phyloP scores from a whole-genome alignment of 768 basidiomycete genomes.

The Lentinula lateritia region DNA sequence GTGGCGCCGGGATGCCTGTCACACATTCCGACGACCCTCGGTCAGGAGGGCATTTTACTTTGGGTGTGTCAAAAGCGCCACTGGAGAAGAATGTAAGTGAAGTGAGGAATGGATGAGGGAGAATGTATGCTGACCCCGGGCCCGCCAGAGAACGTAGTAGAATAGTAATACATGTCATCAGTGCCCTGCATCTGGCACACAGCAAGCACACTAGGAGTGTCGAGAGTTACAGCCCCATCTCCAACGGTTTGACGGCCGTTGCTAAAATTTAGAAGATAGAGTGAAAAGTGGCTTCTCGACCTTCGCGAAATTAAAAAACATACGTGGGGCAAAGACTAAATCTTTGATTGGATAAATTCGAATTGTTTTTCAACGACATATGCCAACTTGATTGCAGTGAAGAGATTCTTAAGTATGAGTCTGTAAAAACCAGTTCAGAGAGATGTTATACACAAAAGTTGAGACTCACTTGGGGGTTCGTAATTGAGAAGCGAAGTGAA shows the following conservation, averaged over 20 bases:
- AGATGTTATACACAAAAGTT: not conserved
- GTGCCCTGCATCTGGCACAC: conserved; percentile 81
- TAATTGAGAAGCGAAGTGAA: not conserved
- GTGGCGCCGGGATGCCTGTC: conserved; percentile 86
- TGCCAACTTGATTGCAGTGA: conserved; percentile 67
- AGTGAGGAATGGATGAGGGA: conserved; percentile 8
- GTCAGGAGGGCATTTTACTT: conserved; percentile 90
- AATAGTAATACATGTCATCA: conserved; percentile 84
- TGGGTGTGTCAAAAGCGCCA: conserved; percentile 95
- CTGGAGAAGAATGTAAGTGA: conserved; percentile 27
- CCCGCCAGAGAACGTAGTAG: conserved; percentile 91
- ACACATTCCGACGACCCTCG: conserved; percentile 94
- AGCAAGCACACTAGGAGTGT: conserved; percentile 77
- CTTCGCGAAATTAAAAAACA: conserved; percentile 20
- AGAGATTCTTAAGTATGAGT: not conserved
- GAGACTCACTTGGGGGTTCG: not conserved
- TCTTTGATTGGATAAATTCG: conserved; percentile 65
- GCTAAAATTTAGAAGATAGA: conserved; percentile 37
- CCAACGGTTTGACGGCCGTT: conserved; percentile 96
- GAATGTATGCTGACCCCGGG: conserved; percentile 58
- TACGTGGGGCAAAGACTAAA: conserved; percentile 97
- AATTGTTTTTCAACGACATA: conserved; percentile 73
- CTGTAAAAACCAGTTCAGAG: not conserved
- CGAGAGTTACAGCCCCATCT: conserved; percentile 87
- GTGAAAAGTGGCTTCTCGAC: not conserved